A percentile compares a stretch with the other conserved stretches of the same genome.
Conservation (phyloP, 805 yeast genomes). For the Zygotorulaspora florentina region DNA sequence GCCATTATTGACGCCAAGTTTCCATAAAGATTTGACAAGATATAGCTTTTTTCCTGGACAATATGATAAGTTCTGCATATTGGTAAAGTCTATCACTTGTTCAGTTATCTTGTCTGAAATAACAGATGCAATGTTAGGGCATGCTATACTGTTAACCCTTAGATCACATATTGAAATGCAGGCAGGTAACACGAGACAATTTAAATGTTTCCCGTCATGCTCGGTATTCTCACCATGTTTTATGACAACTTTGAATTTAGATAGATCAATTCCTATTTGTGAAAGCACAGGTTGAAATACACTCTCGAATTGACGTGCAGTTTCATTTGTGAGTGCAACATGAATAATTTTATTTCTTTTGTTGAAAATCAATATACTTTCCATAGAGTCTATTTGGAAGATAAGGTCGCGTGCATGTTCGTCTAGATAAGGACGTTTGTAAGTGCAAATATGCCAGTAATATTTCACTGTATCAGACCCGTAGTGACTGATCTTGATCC, state of each 20-base stretch:
- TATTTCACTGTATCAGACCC: constrained; percentile 8
- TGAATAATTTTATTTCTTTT: constrained; percentile 27
- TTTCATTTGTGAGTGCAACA: constrained; percentile 18
- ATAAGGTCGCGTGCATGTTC: constrained; percentile 37
- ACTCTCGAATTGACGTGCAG: constrained; percentile 16
- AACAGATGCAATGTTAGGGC: constrained; percentile 13
- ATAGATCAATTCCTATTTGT: constrained; percentile 8
- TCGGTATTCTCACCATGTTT: constrained; percentile 2
- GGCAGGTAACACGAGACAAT: constrained; percentile 20
- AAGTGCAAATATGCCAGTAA: constrained; percentile 28
- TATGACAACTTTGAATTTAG: constrained; percentile 11
- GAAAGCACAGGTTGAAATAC: constrained; percentile 13
- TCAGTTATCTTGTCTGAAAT: constrained; percentile 15
- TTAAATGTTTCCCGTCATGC: not conserved
- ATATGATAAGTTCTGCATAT: constrained; percentile 4
- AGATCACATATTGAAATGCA: constrained; percentile 21
- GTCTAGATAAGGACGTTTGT: constrained; percentile 48
- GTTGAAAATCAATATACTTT: constrained; percentile 33
- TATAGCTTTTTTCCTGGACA: constrained; percentile 18
- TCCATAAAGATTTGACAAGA: constrained; percentile 24
- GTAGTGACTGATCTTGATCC: constrained; percentile 5
- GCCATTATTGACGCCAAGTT: constrained; percentile 17
- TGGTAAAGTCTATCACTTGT: constrained; percentile 18
- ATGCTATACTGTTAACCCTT: constrained; percentile 15
- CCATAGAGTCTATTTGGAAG: constrained; percentile 39